Percentiles rank a stretch among this genome's conserved stretches.
These are phyloP conservation scores for Dryadomyces quercivorus DNA, from an alignment of 2,329 filamentous ascomycete species.

Conservation along the genomic window DNA sequence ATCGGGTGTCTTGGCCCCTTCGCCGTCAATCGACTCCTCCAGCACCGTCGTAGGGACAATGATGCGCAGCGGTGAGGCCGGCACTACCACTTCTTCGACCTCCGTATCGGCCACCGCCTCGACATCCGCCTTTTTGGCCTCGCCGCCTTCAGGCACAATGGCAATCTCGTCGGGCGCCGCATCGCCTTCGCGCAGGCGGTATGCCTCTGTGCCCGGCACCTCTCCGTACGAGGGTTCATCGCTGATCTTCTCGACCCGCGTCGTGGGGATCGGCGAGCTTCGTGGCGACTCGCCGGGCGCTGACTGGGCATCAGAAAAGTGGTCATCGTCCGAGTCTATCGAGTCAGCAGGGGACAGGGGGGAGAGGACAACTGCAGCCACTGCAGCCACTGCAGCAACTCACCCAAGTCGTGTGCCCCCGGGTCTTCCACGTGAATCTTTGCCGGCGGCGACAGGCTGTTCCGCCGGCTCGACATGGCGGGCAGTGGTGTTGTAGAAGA, in stretches of 20 bases:
- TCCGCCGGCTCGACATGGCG: constrained; percentile 21
- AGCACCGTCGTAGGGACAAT: constrained; percentile 38
- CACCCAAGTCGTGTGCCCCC: constrained; percentile 49
- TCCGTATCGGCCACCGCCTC: not conserved
- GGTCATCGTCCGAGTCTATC: constrained; percentile 50
- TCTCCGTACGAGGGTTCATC: constrained; percentile 47
- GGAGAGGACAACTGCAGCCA: not conserved
- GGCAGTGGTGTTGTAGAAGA: not conserved
- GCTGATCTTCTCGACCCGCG: constrained; percentile 46
- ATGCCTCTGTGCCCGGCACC: constrained; percentile 47
- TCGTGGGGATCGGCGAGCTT: constrained; percentile 43
- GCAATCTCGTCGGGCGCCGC: constrained; percentile 50
- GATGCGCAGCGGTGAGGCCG: constrained; percentile 2
- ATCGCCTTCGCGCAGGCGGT: constrained; percentile 42
- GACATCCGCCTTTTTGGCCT: not conserved
- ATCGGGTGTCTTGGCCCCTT: constrained; percentile 29
- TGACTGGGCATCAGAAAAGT: constrained; percentile 56
- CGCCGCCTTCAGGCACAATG: constrained; percentile 24
- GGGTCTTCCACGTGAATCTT: constrained; percentile 36
- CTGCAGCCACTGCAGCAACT: constrained; percentile 1
- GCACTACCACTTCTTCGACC: not conserved
- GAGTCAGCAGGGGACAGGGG: not conserved
- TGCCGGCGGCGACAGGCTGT: constrained; percentile 27
- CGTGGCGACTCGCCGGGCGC: constrained; percentile 27
- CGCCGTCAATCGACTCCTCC: constrained; percentile 35